Evolutionary conservation across 164 flowering plant species (phyloP), one percentile per base, ranked within the genome.

Genomic region (Nymphaea colorata): DNA sequence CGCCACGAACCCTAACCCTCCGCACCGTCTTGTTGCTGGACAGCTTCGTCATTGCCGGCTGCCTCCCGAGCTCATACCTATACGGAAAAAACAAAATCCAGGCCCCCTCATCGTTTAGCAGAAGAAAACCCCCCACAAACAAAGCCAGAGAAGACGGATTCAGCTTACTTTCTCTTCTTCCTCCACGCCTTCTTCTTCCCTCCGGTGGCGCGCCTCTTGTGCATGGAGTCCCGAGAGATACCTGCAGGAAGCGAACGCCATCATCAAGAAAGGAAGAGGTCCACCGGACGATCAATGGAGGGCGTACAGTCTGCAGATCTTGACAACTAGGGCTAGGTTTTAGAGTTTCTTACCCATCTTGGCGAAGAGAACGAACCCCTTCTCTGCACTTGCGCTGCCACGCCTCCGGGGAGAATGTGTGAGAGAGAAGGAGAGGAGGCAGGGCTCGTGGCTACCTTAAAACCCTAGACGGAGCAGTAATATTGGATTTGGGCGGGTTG

Each of bases 151-250:
- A 47, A 6, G 55, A 47, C 55, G 12, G 12, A 12, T 47, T 47
- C 55, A 4, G 55, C 61, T 68, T 80, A 85, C 89, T 83, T 85
- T 68, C 87, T 66, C 82, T 82, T 80, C 85, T 85, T 85, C 83
- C 85, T 82, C 86, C 88, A 85, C 0, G 83, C 80, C 69, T 84
- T 85, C 83, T 83, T 80, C 85, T 83, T 85, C 66, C 88, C 88
- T 63, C 88, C 86, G 67, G 89, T 83, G 70, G 84, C 85, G 57
- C 89, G 89, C 71, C 87, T 82, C 79, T 83, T 83, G 80, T 85
- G 86, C 89, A 85, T 82, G 15, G 87, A 85, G 51, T 85, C 89
- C 17, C 89, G 75, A 41, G 87, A 83, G 68, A 83, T 85, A 75
- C 89, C 87, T 85, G 67, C 11, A 65, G 55, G 11, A 3, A 25